These are phyloP conservation scores for Boletus rex-veris DNA, from an alignment of 768 basidiomycete genomes.

Conservation along the genomic window DNA sequence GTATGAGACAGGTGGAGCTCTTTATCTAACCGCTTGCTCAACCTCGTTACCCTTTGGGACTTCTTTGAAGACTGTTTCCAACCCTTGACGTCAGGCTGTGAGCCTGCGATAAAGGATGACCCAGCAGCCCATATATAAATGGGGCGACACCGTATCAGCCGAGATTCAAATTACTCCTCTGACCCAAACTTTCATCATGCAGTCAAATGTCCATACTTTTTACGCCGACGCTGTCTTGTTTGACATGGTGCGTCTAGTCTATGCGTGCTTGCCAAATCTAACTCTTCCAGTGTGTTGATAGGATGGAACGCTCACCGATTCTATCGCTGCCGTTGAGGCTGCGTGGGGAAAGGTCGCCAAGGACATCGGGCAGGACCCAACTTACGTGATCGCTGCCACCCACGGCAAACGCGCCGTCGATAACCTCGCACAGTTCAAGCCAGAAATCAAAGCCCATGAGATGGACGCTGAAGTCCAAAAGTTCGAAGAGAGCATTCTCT, in stretches of 20 bases:
- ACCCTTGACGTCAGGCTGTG: slow-evolving; percentile 31
- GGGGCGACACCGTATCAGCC: slow-evolving; percentile 11
- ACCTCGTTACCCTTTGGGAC: slow-evolving; percentile 7
- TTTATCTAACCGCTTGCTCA: slow-evolving; percentile 3
- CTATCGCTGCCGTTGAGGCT: slow-evolving; percentile 69
- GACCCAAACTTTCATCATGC: slow-evolving; percentile 13
- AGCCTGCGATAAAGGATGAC: slow-evolving; percentile 2
- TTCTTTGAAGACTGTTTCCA: neutral
- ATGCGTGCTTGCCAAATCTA: slow-evolving; percentile 14
- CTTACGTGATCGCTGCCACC: slow-evolving; percentile 67
- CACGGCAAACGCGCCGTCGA: slow-evolving; percentile 77
- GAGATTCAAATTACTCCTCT: slow-evolving; percentile 6
- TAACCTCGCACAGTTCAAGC: slow-evolving; percentile 63
- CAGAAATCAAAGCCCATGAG: slow-evolving; percentile 50
- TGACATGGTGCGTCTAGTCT: slow-evolving; percentile 56
- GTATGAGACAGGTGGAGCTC: slow-evolving; percentile 8
- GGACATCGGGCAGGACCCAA: slow-evolving; percentile 66
- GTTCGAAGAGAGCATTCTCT: slow-evolving; percentile 65
- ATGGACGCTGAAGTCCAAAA: slow-evolving; percentile 56
- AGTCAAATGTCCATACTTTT: slow-evolving; percentile 35
- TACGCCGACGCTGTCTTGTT: slow-evolving; percentile 59
- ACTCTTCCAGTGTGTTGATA: slow-evolving; percentile 30
- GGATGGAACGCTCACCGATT: slow-evolving; percentile 74
- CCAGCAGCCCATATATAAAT: slow-evolving; percentile 21
- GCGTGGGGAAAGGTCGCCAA: slow-evolving; percentile 72